Percentiles rank a stretch among this genome's conserved stretches.
Conservation (phyloP, 768 basidiomycete species). For the Macrocybe gigantea region DNA sequence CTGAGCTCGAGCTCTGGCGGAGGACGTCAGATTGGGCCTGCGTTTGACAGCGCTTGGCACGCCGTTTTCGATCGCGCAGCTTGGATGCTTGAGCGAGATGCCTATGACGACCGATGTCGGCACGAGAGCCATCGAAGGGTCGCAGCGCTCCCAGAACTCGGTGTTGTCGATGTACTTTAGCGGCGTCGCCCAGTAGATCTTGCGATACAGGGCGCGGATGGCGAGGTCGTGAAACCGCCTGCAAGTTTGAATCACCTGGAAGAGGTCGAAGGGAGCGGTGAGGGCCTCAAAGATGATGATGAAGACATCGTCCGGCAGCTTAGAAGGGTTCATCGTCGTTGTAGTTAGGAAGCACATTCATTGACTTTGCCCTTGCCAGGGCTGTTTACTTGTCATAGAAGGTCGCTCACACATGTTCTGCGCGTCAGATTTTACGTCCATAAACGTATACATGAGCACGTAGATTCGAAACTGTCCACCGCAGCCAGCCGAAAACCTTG, state of each 20-base stretch:
- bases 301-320: conserved; percentile 13
- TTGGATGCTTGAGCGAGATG: conserved; percentile 6
- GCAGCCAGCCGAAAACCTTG: too few relatives aligned
- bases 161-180: not conserved
- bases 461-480: too few relatives aligned
- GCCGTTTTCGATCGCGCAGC: conserved; percentile 5
- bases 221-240: conserved; percentile 11
- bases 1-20: too few relatives aligned
- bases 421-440: too few relatives aligned
- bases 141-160: too few relatives aligned
- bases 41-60: not conserved
- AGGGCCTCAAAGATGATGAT: conserved; percentile 11
- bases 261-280: conserved; percentile 8
- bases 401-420: too few relatives aligned
- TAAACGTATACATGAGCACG: too few relatives aligned
- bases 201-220: conserved; percentile 12
- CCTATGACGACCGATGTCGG: conserved; percentile 9
- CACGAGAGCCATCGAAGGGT: conserved; percentile 4
- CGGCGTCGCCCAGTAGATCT: conserved; percentile 11
- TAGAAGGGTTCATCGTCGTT: too few relatives aligned
- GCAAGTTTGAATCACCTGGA: conserved; percentile 9
- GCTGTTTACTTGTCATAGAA: too few relatives aligned
- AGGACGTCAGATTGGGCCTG: not conserved
- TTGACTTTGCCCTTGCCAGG: too few relatives aligned
- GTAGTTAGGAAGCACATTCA: too few relatives aligned